Percentiles rank a stretch among this genome's conserved stretches.
Conservation (phyloP, 441 rosid species). For the Breynia disticha region DNA sequence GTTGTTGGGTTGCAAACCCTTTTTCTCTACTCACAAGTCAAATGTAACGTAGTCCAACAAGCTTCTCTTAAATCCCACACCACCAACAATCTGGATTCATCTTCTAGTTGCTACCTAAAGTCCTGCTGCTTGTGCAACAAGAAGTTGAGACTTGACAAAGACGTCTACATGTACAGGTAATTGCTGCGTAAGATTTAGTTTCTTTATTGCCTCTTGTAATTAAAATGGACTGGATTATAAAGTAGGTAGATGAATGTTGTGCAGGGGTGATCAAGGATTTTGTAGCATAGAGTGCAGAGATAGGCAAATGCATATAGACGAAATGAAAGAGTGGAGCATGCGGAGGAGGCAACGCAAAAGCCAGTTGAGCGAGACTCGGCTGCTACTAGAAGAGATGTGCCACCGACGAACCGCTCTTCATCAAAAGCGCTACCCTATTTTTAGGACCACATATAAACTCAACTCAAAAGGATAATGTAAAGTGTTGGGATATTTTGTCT, state of each 20-base stretch:
- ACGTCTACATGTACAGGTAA: constrained; percentile 84
- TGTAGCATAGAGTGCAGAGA: constrained; percentile 70
- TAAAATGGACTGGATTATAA: too few relatives aligned
- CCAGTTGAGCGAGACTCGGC: too few relatives aligned
- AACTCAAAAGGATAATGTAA: too few relatives aligned
- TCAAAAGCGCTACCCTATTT: too few relatives aligned
- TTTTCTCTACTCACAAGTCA: constrained; percentile 20
- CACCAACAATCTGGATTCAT: constrained; percentile 7
- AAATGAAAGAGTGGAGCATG: constrained; percentile 27
- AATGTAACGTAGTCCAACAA: constrained; percentile 37
- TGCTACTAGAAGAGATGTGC: too few relatives aligned
- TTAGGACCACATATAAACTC: too few relatives aligned
- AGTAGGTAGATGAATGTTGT: too few relatives aligned
- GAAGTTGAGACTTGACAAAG: constrained; percentile 41
- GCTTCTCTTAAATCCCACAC: constrained; percentile 19
- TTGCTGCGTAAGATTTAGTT: background rate
- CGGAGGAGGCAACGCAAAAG: too few relatives aligned
- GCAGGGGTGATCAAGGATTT: constrained; percentile 74
- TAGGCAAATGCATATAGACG: constrained; percentile 55
- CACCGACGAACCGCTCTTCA: too few relatives aligned
- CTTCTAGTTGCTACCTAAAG: constrained; percentile 36
- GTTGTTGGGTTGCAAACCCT: constrained; percentile 48
- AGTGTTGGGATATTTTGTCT: too few relatives aligned
- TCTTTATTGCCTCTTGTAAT: too few relatives aligned
- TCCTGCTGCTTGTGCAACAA: constrained; percentile 51